These are phyloP conservation scores for Parachaetomium inaequale DNA, from an alignment of 495 filamentous ascomycete genomes.

Conservation along the genomic window DNA sequence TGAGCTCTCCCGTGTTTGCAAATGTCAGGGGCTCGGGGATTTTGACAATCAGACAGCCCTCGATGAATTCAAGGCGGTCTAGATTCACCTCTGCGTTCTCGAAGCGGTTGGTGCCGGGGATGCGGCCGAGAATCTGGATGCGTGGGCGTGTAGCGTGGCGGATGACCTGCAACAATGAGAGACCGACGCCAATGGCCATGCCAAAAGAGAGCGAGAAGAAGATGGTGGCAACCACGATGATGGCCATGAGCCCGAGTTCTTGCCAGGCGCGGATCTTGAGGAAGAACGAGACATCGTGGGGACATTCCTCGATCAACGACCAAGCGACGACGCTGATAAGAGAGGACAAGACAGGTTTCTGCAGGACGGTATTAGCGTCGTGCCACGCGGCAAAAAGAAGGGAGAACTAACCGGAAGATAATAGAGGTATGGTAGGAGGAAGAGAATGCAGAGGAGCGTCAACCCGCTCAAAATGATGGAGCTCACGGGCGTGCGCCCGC, in stretches of 20 bases:
- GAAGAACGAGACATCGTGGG: constrained; percentile 89
- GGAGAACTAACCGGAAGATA: constrained; percentile 75
- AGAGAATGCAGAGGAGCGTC: constrained; percentile 73
- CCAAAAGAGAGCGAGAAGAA: constrained; percentile 84
- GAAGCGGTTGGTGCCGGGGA: constrained; percentile 76
- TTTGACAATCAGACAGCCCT: constrained; percentile 91
- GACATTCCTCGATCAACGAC: constrained; percentile 92
- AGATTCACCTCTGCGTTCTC: constrained; percentile 84
- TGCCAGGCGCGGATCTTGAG: constrained; percentile 75
- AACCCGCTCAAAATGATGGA: constrained; percentile 79
- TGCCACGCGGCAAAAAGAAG: not conserved
- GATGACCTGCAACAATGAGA: constrained; percentile 85
- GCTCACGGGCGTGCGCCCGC: constrained; percentile 88
- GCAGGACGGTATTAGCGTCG: not conserved
- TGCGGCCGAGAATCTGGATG: constrained; percentile 93
- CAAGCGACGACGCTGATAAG: constrained; percentile 96
- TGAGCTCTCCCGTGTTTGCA: constrained; percentile 92
- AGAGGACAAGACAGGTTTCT: constrained; percentile 91
- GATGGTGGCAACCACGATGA: constrained; percentile 88
- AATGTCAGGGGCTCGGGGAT: constrained; percentile 97
- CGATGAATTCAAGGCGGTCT: constrained; percentile 76
- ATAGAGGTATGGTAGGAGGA: constrained; percentile 86
- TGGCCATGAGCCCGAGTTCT: constrained; percentile 79
- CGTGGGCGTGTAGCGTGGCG: constrained; percentile 84
- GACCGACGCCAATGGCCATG: constrained; percentile 83